phyloP scores from a whole-genome alignment of 2,329 filamentous ascomycete species.

The Ceratocystis colombiana region DNA sequence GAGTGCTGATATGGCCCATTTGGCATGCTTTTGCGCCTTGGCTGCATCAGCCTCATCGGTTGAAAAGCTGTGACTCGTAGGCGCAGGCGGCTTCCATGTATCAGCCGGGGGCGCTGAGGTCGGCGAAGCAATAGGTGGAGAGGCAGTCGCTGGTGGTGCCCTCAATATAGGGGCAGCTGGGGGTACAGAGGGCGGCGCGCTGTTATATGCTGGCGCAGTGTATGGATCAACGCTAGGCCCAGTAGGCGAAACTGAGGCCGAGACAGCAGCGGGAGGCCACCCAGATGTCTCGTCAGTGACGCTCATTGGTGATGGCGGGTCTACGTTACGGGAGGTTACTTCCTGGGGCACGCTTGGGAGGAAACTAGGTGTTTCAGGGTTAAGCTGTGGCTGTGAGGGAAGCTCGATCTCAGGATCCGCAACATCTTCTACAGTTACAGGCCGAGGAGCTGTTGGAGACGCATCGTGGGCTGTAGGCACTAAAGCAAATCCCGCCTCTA shows the following conservation, averaged over 20 bases:
- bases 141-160: conserved; percentile 27
- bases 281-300: conserved; percentile 17
- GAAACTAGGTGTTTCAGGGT: not conserved
- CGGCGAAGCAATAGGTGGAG: conserved; percentile 20
- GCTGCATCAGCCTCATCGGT: conserved; percentile 49
- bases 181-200: conserved; percentile 1
- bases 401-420: conserved; percentile 23
- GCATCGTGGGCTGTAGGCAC: conserved; percentile 28
- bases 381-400: not conserved
- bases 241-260: conserved; percentile 20
- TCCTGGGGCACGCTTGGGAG: conserved; percentile 19
- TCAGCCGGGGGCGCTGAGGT: not conserved
- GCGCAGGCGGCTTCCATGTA: not conserved
- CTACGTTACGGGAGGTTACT: conserved; percentile 17
- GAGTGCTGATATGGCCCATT: conserved; percentile 90
- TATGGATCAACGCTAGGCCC: not conserved
- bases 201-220: not conserved
- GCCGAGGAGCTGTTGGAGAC: conserved; percentile 5
- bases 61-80: conserved; percentile 16
- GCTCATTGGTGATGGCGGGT: conserved; percentile 33
- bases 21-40: conserved; percentile 86
- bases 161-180: conserved; percentile 22
- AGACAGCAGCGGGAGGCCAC: conserved; percentile 18
- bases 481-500: conserved; percentile 29
- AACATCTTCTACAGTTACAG: conserved; percentile 17